Evolutionary conservation across 176 grass and related monocot genomes (phyloP), one percentile per base, ranked within the genome.

Genomic region (Ensete ventricosum): DNA sequence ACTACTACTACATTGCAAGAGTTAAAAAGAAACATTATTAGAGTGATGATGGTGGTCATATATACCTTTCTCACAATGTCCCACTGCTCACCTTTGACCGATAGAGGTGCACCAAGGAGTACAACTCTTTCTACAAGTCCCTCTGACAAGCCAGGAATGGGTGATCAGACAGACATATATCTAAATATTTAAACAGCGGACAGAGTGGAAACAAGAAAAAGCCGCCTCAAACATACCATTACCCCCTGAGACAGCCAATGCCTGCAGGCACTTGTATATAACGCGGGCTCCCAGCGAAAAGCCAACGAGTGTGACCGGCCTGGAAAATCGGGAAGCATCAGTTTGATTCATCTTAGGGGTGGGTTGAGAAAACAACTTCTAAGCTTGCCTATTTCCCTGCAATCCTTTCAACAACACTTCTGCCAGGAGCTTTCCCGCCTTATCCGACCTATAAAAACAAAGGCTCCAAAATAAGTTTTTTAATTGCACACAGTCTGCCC

Each of bases 391-490:
- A 81, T 84, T 94, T 86, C 95, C 90, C 85, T 99, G 95, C 82
- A 87, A 88, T 73, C 95, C 95, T n/a, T 86, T 94, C 24, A 91
- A 65, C 62, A 99, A 53, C 62, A 93, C 88, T 60, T 91, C 90
- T 75, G 95, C 95, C 69, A 99, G 88, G 75, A 91, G 92, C 80
- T 84, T 99, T 52, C 95, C 95, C 58, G 91, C 86, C 83, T 99
- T 99, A 89, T 99, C 95, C 72, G 95, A 85, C 80, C 95, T 98
- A 80, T n/a, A 89, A 75, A 73, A 1, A 25, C 24, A 25, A 25
- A 52, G 48, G 49, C 11, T 23, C 24, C 74, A 50, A 49, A 73
- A 73, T 4, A 58, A 78, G 80, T 50, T 23, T 23, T 23, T 23
- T 76, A 69, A 52, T 55, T 2, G 11, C 3, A 76, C 8, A 20